Percentiles rank a stretch among this genome's conserved stretches.
Evolutionary conservation across 441 rosid genomes (phyloP).

Genomic region (Theobroma grandiflorum): DNA sequence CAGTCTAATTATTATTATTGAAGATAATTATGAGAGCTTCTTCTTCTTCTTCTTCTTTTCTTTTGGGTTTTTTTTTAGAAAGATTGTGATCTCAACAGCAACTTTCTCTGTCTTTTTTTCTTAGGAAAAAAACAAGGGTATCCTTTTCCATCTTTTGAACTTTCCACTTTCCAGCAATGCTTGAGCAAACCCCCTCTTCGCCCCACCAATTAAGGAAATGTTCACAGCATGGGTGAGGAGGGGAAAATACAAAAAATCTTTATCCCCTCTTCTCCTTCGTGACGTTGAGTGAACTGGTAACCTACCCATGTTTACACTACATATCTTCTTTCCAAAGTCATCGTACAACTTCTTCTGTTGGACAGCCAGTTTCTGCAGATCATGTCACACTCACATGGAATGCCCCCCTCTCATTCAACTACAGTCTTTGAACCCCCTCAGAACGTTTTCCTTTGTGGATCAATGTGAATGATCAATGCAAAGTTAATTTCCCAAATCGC

Average conservation of each 20-base stretch:
- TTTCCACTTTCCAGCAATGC: constrained; percentile 6
- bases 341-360: neutral
- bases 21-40: neutral
- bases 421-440: no score
- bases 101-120: neutral
- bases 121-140: neutral
- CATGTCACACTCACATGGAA: no score
- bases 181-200: constrained; percentile 2
- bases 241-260: neutral
- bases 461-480: neutral
- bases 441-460: neutral
- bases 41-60: neutral
- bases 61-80: neutral
- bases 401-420: neutral
- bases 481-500: neutral
- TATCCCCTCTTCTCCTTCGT: neutral
- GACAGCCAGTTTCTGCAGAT: neutral
- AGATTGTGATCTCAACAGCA: neutral
- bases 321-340: no score
- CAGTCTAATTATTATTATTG: neutral
- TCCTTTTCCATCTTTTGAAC: neutral
- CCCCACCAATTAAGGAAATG: constrained; percentile 12
- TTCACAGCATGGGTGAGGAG: neutral
- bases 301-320: neutral
- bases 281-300: neutral